Base-by-base conservation (phyloP, 306 rosid genomes). In the Purshia tridentata region DNA sequence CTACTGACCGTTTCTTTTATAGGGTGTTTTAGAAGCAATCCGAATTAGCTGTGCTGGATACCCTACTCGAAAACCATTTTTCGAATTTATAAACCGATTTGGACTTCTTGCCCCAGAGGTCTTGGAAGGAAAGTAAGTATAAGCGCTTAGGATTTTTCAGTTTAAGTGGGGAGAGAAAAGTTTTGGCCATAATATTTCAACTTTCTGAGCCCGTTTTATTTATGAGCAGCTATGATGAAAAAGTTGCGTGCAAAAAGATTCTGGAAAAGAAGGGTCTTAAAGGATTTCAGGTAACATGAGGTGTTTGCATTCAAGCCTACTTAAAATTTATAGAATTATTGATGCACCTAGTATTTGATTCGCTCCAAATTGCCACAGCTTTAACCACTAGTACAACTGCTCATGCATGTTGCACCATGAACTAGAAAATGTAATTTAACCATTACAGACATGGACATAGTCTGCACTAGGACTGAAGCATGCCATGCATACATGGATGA, bases 11-110 rank as follows among this genome's bases (percentile, higher is more conserved):
- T 81, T 80, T 39, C 59, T 49, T 64, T 29, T 77, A 70, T 85
- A 95, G 99, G 99, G 99, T 90, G 99, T 95, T 85, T 81, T 95
- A 69, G 99, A 95, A 84, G 99, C 99, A 67, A 95, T 95, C 85
- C 89, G 99, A 87, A 95, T 95, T 71, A 95, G 99, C 79, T 90
- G 96, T 77, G 99, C 99, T 66, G 99, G 99, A 81, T 95, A 91
- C 80, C 99, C 99, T 83, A 95, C 99, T 47, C 90, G 99, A 39
- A 92, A 88, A 47, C 84, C 96, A 39, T 95, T 95, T 79, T 91
- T 88, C 76, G 98, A 95, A 78, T 95, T 95, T 80, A 73, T 81
- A 52, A 88, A 95, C 64, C 86, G 99, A 65, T 91, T 95, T 75
- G 87, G 90, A 78, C 85, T 91, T 74, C 95, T 95, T 72, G 96